Conservation (phyloP, 371 early-diverging fungal genomes). For the Mortierella sp. region DNA sequence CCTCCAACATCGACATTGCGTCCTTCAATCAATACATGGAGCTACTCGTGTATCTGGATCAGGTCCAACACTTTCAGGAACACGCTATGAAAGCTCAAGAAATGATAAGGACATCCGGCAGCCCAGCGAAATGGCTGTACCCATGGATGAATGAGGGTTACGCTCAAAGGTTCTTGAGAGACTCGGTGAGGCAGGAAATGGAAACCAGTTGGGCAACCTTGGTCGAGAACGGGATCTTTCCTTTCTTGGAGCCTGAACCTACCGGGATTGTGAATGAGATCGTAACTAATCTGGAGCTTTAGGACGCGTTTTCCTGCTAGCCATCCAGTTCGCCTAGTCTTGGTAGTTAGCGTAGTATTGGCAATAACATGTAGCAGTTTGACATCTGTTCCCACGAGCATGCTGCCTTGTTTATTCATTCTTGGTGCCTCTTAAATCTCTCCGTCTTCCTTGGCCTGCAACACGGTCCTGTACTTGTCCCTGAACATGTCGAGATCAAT, state of each 20-base stretch:
- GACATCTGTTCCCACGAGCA: no score
- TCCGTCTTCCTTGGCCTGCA: conserved; percentile 29
- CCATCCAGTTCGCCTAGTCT: no score
- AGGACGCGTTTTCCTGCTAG: no score
- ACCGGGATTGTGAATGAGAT: no score
- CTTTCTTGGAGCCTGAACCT: no score
- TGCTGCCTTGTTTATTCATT: background rate
- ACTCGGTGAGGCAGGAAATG: no score
- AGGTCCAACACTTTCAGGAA: conserved; percentile 13
- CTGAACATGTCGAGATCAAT: conserved; percentile 83
- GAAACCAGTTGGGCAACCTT: no score
- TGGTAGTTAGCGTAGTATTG: no score
- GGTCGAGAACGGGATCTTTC: no score
- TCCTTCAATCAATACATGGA: conserved; percentile 11
- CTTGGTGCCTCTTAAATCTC: conserved; percentile 20
- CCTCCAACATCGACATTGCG: background rate
- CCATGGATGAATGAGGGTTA: background rate
- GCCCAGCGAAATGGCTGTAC: background rate
- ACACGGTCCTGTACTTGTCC: conserved; percentile 61
- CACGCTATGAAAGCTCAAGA: background rate
- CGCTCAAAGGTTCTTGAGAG: background rate
- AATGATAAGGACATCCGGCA: background rate
- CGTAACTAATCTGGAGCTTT: no score
- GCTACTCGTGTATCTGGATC: background rate
- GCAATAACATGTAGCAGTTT: no score